Conservation (phyloP, 1,284 basidiomycete species). For the Rhodotorula sp. region DNA sequence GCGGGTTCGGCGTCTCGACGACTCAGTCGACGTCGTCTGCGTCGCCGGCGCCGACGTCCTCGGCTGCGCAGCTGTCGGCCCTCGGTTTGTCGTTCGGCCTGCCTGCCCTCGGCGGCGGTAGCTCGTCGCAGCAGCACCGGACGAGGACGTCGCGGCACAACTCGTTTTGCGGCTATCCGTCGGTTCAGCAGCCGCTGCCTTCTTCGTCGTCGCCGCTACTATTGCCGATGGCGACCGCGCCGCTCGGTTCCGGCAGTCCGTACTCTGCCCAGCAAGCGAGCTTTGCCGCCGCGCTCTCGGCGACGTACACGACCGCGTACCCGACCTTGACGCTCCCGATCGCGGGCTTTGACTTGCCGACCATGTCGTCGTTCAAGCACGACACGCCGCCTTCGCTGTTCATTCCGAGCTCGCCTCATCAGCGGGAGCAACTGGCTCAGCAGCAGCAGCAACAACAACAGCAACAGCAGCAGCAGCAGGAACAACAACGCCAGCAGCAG, state of each 20-base stretch:
- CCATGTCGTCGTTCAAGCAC: slow-evolving; percentile 4
- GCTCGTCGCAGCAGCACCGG: not conserved
- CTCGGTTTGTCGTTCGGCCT: slow-evolving; percentile 25
- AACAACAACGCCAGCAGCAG: not conserved
- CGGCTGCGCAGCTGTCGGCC: not conserved
- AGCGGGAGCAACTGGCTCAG: not conserved
- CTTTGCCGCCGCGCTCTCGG: slow-evolving; percentile 10
- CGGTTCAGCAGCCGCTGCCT: not conserved
- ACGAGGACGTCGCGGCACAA: not conserved
- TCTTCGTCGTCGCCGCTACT: slow-evolving; percentile 5
- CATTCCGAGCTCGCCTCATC: not conserved
- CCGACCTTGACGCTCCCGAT: slow-evolving; percentile 20
- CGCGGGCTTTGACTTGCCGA: slow-evolving; percentile 15
- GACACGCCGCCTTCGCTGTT: slow-evolving; percentile 5
- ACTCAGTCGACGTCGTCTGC: not conserved
- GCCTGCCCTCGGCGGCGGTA: not conserved
- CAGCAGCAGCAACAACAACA: not conserved
- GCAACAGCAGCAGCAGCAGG: not conserved
- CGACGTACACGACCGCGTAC: slow-evolving; percentile 25
- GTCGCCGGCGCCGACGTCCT: not conserved
- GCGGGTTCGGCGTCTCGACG: slow-evolving; percentile 18
- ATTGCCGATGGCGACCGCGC: not conserved
- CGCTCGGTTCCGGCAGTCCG: not conserved
- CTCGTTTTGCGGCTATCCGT: slow-evolving; percentile 1
- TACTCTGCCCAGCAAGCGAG: not conserved